Conservation (phyloP, 306 rosid species). For the Pachyrhizus erosus region DNA sequence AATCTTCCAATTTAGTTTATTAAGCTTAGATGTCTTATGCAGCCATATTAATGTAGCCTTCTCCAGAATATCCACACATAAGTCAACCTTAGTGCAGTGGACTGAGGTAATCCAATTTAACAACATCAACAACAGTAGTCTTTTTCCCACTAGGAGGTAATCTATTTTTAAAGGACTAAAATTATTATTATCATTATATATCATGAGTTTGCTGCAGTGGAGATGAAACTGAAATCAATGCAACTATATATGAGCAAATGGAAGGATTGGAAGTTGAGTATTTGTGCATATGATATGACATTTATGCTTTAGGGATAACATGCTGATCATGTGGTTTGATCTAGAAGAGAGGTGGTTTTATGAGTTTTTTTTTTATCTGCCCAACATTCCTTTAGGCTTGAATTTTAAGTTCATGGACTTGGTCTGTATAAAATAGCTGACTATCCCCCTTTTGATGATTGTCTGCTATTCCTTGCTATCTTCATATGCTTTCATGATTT, state of each 20-base stretch:
- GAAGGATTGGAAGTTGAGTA: neutral
- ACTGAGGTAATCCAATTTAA: neutral
- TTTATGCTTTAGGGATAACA: neutral
- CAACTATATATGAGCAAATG: constrained; percentile 28
- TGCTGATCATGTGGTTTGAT: constrained; percentile 15
- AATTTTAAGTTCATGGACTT: constrained; percentile 35
- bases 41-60: neutral
- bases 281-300: constrained; percentile 3
- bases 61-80: constrained; percentile 20
- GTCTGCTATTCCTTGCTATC: constrained; percentile 42
- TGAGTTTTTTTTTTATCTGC: constrained; percentile 16
- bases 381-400: constrained; percentile 2
- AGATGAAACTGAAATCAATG: constrained; percentile 32
- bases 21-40: constrained; percentile 15
- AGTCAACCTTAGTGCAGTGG: constrained; percentile 20
- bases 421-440: constrained; percentile 38
- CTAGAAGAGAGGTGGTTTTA: neutral
- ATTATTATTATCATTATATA: neutral
- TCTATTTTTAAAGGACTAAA: neutral
- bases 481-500: constrained; percentile 42
- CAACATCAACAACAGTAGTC: neutral
- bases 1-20: neutral
- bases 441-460: constrained; percentile 38
- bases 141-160: neutral
- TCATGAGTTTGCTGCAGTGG: neutral